Base-by-base conservation (phyloP, 805 yeast species). In the Hanseniaspora valbyensis region DNA sequence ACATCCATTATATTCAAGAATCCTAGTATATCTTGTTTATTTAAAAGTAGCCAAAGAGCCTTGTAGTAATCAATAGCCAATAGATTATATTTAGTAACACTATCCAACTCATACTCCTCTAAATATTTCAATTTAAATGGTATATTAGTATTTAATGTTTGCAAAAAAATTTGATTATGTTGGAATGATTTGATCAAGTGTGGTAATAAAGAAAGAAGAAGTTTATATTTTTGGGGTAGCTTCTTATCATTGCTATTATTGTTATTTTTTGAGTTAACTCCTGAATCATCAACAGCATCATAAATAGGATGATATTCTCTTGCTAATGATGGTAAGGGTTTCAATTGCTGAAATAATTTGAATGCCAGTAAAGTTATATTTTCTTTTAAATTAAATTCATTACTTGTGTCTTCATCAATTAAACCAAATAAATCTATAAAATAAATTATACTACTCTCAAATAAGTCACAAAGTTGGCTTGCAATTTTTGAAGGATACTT, bases 61-160 rank as follows among this genome's bases (percentile, higher is more conserved):
- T 30, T 45, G 12, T 38, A 45, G 16, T 45, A 45, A 4, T 45
- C 43, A 7, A 38, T 16, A 7, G 30, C 26, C 16, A 38, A 29
- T 12, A 45, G 13, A n/a, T 24, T 38, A 24, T 38, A 37, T 4
- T n/a, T 8, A 13, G 32, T 45, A 1, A 18, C 14, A 3, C 10
- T 4, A 19, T 21, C 40, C 8, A 45, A 22, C 22, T 45, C 18
- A 24, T 45, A 45, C 22, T 45, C 50, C 5, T 38, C 50, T 19
- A 45, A 30, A 25, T 45, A 29, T 24, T 22, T 37, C 9, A 45
- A n/a, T 30, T 45, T 45, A n/a, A 38, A 21, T 3, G 50, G 43
- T 9, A 45, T 45, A 16, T 45, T 45, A 21, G 50, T 45, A 8
- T 45, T 41, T 22, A 45, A 22, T 4, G 50, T 45, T 18, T 45